Evolutionary conservation across 1,284 basidiomycete species (phyloP), one percentile per base, ranked within the genome.

Genomic region (Tetrapyrgos nigripes): DNA sequence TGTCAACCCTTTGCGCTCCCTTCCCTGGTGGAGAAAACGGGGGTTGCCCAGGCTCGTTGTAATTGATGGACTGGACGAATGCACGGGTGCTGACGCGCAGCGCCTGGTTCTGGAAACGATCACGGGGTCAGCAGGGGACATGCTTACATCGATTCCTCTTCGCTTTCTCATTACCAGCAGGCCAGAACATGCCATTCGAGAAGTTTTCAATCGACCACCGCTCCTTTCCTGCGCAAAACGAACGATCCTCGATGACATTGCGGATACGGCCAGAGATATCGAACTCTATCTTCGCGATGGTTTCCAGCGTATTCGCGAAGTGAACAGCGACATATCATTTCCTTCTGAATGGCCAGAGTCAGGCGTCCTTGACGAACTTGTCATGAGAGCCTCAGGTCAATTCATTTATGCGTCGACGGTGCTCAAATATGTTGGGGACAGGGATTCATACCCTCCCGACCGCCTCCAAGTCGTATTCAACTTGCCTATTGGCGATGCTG

Each of bases 11-110:
- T 55, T 40, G 31, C 35, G 17, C 27, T 40, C n/a, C 11, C 23
- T 45, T 45, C 19, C 14, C 19, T 14, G 19, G 17, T 43, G 35
- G 24, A 17, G 50, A 19, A 35, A 17, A 26, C 8, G 35, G 50
- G 31, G 24, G 29, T 49, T 50, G 17, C 58, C 48, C 14, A 28
- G 29, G 21, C 45, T 59, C 11, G 43, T 59, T 23, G 47, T 73
- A 10, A 68, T 73, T 49, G 70, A 72, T 50, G 71, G 66, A 0
- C 61, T 71, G 21, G 70, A 71, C 55, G 68, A 68, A 54, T 71
- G 70, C 57, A 63, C 64, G 28, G 64, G 64, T 47, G 59, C 60
- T 8, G 64, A 63, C 40, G 61, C 64, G 2, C 71, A 70, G 57
- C 59, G 65, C 8, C 65, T 65, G 37, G 67, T 73, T 35, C 66